Evolutionary conservation across 1,284 basidiomycete genomes (phyloP).

Genomic region (Neonothopanus nambi): DNA sequence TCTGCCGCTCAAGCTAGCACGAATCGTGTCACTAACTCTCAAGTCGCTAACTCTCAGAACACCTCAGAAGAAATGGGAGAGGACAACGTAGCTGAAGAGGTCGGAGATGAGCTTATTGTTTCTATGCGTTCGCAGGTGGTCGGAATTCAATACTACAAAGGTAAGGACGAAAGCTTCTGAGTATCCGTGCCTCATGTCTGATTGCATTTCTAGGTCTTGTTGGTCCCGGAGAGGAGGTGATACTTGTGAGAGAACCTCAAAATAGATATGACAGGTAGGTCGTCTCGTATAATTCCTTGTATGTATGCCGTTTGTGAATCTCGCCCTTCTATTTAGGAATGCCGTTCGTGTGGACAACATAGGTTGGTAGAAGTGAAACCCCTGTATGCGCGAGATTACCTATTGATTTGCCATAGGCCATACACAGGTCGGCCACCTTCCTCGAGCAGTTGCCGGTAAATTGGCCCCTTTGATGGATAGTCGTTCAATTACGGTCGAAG

Average conservation of each 20-base stretch:
- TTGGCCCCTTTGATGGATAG: slow-evolving; percentile 74
- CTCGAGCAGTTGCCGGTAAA: slow-evolving; percentile 56
- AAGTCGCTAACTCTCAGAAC: slow-evolving; percentile 16
- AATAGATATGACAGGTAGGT: slow-evolving; percentile 69
- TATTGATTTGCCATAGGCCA: slow-evolving; percentile 27
- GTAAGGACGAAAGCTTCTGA: slow-evolving; percentile 30
- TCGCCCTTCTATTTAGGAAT: slow-evolving; percentile 45
- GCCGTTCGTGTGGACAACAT: slow-evolving; percentile 83
- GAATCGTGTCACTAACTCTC: slow-evolving; percentile 12
- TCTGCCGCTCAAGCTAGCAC: not conserved
- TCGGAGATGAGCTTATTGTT: slow-evolving; percentile 66
- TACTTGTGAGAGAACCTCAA: slow-evolving; percentile 64
- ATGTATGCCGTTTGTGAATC: slow-evolving; percentile 8
- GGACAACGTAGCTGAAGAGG: slow-evolving; percentile 47
- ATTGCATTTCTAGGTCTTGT: slow-evolving; percentile 57
- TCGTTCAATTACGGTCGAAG: slow-evolving; percentile 67
- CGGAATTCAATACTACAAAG: slow-evolving; percentile 80
- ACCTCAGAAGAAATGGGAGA: slow-evolving; percentile 39
- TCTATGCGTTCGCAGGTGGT: slow-evolving; percentile 65
- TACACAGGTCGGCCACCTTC: slow-evolving; percentile 79
- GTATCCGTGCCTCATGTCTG: not conserved
- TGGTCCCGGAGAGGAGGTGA: slow-evolving; percentile 77
- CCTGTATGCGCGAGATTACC: not conserved
- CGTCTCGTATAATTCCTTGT: slow-evolving; percentile 12
- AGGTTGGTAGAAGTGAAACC: not conserved